Percentiles rank a stretch among this genome's conserved stretches.
These are phyloP conservation scores for Oryza meyeriana DNA, from an alignment of 176 grass and related monocot species.

Conservation along the genomic window DNA sequence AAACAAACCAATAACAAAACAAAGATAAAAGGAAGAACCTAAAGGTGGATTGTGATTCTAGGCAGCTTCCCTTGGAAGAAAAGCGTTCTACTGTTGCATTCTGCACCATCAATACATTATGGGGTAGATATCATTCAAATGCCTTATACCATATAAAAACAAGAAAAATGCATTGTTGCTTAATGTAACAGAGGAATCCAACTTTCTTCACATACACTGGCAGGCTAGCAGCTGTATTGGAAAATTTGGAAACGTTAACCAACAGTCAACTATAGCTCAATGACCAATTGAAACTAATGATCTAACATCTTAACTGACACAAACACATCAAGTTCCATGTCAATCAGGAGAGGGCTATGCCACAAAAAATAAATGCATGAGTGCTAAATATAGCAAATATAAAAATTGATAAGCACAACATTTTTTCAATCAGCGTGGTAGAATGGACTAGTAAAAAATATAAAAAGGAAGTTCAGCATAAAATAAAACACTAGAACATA, in stretches of 20 bases:
- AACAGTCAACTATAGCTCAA: neutral
- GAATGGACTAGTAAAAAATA: too few relatives aligned
- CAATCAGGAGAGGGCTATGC: neutral
- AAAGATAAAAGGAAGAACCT: constrained; percentile 36
- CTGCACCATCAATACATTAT: constrained; percentile 32
- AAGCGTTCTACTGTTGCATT: constrained; percentile 22
- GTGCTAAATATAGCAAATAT: too few relatives aligned
- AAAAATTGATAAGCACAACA: too few relatives aligned
- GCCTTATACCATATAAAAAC: constrained; percentile 1
- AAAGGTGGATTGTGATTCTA: constrained; percentile 23
- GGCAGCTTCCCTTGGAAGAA: constrained; percentile 19
- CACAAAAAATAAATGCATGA: neutral
- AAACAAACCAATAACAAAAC: neutral
- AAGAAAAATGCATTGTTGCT: constrained; percentile 11
- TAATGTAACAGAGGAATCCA: neutral
- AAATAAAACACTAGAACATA: neutral
- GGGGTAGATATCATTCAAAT: neutral
- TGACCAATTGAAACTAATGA: neutral
- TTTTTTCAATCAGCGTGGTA: too few relatives aligned
- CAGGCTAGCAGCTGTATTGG: neutral
- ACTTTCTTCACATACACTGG: neutral
- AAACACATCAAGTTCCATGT: too few relatives aligned
- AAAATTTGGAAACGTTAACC: neutral
- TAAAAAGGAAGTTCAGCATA: neutral
- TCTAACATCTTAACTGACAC: too few relatives aligned